Percentiles rank a stretch among this genome's conserved stretches.
These are phyloP conservation scores for Corchorus capsularis DNA, from an alignment of 345 rosid species.

Conservation along the genomic window DNA sequence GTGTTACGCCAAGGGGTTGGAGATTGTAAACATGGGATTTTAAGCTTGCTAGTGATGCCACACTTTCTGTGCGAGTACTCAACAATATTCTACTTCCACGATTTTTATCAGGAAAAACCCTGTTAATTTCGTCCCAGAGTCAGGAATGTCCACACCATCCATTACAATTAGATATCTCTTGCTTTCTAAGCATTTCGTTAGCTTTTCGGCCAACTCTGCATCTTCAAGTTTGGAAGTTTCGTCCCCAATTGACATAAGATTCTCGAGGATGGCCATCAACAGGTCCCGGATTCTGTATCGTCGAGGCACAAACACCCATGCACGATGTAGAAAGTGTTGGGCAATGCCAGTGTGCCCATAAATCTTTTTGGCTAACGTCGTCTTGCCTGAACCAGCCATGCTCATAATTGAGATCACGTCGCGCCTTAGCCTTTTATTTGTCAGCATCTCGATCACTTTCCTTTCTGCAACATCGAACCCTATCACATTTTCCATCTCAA, in stretches of 20 bases:
- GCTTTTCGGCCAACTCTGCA: background rate
- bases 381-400: conserved; percentile 41
- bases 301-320: conserved; percentile 36
- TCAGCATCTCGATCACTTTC: conserved; percentile 26
- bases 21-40: background rate
- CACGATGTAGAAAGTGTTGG: conserved; percentile 24
- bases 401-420: conserved; percentile 34
- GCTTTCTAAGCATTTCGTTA: background rate
- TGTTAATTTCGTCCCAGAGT: background rate
- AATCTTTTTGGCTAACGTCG: conserved; percentile 33
- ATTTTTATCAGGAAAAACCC: background rate
- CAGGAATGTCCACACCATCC: conserved; percentile 7
- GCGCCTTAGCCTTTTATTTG: conserved; percentile 22
- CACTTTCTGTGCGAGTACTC: background rate
- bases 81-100: background rate
- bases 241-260: background rate
- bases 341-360: conserved; percentile 20
- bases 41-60: conserved; percentile 8
- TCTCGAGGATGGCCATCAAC: conserved; percentile 2
- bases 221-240: background rate
- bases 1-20: background rate
- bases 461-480: background rate
- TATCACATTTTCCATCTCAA: conserved; percentile 13
- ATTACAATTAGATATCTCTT: conserved; percentile 11
- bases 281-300: conserved; percentile 20